phyloP scores from a whole-genome alignment of 1,139 yeast species.

The Oligophagozyma castellii region DNA sequence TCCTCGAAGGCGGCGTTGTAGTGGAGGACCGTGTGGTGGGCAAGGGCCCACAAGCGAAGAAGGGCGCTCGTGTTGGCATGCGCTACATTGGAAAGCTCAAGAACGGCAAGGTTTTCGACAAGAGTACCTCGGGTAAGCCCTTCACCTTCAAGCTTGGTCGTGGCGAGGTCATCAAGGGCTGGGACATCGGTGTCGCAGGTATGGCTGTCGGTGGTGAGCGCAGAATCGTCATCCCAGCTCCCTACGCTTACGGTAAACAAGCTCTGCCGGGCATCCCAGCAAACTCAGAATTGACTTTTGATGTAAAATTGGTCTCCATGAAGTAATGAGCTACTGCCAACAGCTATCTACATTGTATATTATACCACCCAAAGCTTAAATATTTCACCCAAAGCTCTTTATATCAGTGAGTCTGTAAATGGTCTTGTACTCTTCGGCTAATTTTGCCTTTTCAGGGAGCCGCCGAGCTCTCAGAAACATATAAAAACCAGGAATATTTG shows the following conservation, averaged over 20 bases:
- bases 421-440: too few relatives aligned
- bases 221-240: slow-evolving; percentile 89
- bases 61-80: slow-evolving; percentile 85
- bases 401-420: too few relatives aligned
- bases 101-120: slow-evolving; percentile 93
- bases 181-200: slow-evolving; percentile 97
- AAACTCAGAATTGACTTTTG: slow-evolving; percentile 90
- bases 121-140: slow-evolving; percentile 95
- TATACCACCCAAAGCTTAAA: too few relatives aligned
- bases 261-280: slow-evolving; percentile 95
- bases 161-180: slow-evolving; percentile 98
- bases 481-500: too few relatives aligned
- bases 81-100: slow-evolving; percentile 96
- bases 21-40: slow-evolving; percentile 89
- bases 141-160: slow-evolving; percentile 81
- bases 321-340: too few relatives aligned
- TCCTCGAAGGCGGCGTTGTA: slow-evolving; percentile 83
- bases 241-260: slow-evolving; percentile 93
- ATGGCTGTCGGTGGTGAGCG: slow-evolving; percentile 99
- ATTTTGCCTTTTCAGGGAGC: too few relatives aligned
- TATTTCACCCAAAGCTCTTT: too few relatives aligned
- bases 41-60: slow-evolving; percentile 76
- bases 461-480: too few relatives aligned
- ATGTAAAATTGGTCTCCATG: slow-evolving; percentile 83
- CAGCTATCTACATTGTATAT: not conserved